Evolutionary conservation across 192 early-diverging fungal species (phyloP), one percentile per base, ranked within the genome.

Genomic region (Coemansia sp.): DNA sequence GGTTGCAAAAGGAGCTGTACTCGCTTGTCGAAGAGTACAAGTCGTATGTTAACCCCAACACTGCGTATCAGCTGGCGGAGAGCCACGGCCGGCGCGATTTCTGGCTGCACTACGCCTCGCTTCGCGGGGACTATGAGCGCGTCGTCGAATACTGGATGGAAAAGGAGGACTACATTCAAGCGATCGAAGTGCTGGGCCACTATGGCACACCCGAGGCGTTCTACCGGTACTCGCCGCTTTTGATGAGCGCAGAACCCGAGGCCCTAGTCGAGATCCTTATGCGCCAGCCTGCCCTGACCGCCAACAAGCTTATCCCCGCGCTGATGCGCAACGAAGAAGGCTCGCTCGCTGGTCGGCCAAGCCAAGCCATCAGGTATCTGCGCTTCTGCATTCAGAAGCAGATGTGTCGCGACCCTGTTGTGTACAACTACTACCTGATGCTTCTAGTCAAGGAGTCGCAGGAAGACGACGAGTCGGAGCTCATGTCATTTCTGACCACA

Each of bases 371-470:
- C 39, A 78, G 94, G 20, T 99, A 98, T 62, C 69, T 99, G 63
- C 88, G 89, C 5, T 92, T 93, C 74, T 91, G 93, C 19, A 93
- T 92, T 6, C 84, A 90, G 12, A 85, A 86, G 43, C 83, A 92
- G 20, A 86, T 82, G 35, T 96, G 94, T 60, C 89, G 89, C 4
- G 96, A 99, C 68, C 84, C 91, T 0, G 89, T 92, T 0, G 90
- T 99, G 49, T 96, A 99, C 84, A 99, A 99, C 79, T 96, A 91
- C 72, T 84, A 98, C 36, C 76, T 99, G 25, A 88, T 87, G 24
- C 76, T 67, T 4, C 41, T 83, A 22, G 76, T 65, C 24, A 74
- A 71, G 57, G 75, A 83, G 20, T 74, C 75, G 4, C 39, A 57
- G 2, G 35, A 64, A 4, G 74, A 78, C 3, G 87, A 92, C 66